Evolutionary conservation across 495 filamentous ascomycete genomes (phyloP), one percentile per base, ranked within the genome.

Genomic region (Hypoxylon lienhwacheense): DNA sequence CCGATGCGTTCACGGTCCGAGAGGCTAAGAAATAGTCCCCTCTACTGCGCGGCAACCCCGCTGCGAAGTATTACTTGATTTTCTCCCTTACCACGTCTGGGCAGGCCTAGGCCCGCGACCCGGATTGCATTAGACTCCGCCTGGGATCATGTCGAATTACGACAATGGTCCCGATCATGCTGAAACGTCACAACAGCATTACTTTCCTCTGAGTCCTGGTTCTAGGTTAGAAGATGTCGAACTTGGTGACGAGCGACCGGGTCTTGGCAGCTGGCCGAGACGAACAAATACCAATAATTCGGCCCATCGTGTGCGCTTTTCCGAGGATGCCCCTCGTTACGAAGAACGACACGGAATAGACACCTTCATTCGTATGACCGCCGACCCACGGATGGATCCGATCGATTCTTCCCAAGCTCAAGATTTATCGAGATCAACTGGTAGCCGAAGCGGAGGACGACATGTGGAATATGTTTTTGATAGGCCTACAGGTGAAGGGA

Each of bases 291-390:
- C 58, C 34, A 19, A 46, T 2, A 53, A 47, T 24, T 53, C 58
- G 15, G 29, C 52, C 19, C 41, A 55, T 32, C 58, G 52, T 25
- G 58, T 61, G 7, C 58, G 52, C 2, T 61, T 61, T 52, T 61
- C 58, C 29, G 33, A 35, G 7, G 31, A 61, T 39, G 32, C 41
- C 14, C 46, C 47, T 21, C 31, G 48, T 24, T 35, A 48, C 14
- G 35, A 43, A 20, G 50, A 31, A 10, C 37, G 16, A 11, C 42
- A 36, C 33, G 42, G 52, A 47, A 47, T 56, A 61, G 46, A 56
- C 17, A 28, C 42, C 24, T 47, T 36, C 16, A 31, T 40, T n/a
- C 36, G n/a, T 26, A 39, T 32, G 6, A 17, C 22, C 25, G 0
- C 24, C 34, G 32, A 52, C 10, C 6, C 29, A 7, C 54, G 19